phyloP scores from a whole-genome alignment of 73 alveolate species.

The Durusdinium trenchii region DNA sequence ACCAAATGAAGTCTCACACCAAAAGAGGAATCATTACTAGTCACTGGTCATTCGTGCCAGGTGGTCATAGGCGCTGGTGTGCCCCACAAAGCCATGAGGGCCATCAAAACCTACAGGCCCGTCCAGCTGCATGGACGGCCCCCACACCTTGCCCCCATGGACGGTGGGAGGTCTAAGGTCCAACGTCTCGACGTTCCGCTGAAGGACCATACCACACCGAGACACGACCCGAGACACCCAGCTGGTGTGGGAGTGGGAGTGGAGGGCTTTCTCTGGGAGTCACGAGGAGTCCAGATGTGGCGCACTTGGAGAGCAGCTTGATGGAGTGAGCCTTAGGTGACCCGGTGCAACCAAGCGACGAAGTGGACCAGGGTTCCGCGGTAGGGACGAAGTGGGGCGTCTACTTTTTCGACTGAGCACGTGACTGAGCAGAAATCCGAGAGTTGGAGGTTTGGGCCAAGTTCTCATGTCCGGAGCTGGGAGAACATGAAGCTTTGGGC shows the following conservation, averaged over 20 bases:
- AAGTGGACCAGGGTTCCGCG: too few relatives aligned
- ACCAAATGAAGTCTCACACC: too few relatives aligned
- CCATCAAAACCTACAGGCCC: not conserved
- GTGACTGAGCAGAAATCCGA: not conserved
- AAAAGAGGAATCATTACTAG: too few relatives aligned
- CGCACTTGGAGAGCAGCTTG: conserved; percentile 41
- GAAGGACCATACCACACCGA: not conserved
- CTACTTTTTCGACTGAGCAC: not conserved
- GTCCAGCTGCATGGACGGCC: not conserved
- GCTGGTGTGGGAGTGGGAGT: not conserved
- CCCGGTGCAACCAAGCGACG: not conserved
- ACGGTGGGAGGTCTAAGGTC: not conserved
- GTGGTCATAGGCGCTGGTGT: too few relatives aligned
- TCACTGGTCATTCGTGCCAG: too few relatives aligned
- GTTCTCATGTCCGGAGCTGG: too few relatives aligned
- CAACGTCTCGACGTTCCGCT: not conserved
- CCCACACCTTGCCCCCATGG: not conserved
- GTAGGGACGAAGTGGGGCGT: not conserved
- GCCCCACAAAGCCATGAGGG: not conserved
- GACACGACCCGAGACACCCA: not conserved
- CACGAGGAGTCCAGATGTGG: too few relatives aligned
- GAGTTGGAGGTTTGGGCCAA: not conserved
- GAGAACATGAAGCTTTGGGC: too few relatives aligned
- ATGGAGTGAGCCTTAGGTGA: conserved; percentile 32
- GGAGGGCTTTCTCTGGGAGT: too few relatives aligned